Conservation (phyloP, 148 eudicot species). For the Polygonum maritimum region DNA sequence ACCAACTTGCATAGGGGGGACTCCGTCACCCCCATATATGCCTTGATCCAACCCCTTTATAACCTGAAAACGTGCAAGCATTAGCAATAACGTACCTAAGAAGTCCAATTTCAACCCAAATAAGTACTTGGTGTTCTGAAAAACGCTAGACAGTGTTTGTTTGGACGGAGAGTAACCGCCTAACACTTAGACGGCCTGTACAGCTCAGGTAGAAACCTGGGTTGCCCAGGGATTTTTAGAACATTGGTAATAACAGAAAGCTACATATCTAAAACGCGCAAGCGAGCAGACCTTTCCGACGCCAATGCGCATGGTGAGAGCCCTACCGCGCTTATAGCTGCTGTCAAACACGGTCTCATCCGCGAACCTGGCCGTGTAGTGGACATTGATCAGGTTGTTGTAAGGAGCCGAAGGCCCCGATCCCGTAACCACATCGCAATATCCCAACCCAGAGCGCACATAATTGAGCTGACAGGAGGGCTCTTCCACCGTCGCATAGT, state of each 20-base stretch:
- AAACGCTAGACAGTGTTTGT: too few relatives aligned
- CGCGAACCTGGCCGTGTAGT: constrained; percentile 82
- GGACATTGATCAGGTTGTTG: constrained; percentile 65
- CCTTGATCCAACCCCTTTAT: constrained; percentile 93
- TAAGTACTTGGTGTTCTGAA: too few relatives aligned
- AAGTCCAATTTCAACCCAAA: background rate
- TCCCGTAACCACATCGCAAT: constrained; percentile 60
- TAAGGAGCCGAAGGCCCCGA: constrained; percentile 56
- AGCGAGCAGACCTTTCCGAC: constrained; percentile 54
- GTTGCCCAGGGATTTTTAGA: too few relatives aligned
- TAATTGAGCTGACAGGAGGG: constrained; percentile 67
- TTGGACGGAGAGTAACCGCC: too few relatives aligned
- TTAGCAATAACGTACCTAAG: background rate
- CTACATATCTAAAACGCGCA: background rate
- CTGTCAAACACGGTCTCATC: constrained; percentile 85
- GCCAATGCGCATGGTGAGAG: constrained; percentile 89
- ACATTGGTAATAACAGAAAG: too few relatives aligned
- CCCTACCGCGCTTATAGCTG: constrained; percentile 83
- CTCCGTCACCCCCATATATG: constrained; percentile 80
- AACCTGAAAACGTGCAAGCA: constrained; percentile 27
- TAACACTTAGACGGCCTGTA: too few relatives aligned
- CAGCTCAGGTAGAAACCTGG: too few relatives aligned
- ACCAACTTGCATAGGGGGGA: constrained; percentile 91
- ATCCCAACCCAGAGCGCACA: constrained; percentile 70
- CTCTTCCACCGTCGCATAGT: constrained; percentile 72